Evolutionary conservation across 1,284 basidiomycete species (phyloP), one percentile per base, ranked within the genome.

Genomic region (Apiotrichum sp.): DNA sequence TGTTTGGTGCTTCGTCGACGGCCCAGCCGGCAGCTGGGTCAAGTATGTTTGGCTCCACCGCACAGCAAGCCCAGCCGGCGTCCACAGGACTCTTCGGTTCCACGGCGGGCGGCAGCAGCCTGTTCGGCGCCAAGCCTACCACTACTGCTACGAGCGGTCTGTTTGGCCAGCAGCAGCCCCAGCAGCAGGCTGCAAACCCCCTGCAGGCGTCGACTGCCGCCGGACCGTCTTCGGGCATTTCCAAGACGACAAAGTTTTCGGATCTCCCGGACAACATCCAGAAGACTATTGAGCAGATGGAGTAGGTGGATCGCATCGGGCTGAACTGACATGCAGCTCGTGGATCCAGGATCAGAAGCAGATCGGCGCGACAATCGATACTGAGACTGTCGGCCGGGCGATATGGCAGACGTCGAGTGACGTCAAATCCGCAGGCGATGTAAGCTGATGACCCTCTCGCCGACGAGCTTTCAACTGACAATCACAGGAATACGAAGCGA

Each of bases 361-460:
- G 14, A 56, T 64, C 13, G 66, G 65, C 6, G 62, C 61, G 16
- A 61, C 62, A 1, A 64, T 70, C 32, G 62, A 67, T 48, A 65
- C 58, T 1, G 68, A 67, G 49, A 57, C 52, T 5, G 53, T 73
- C 14, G 72, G 70, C 14, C 52, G 63, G 52, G 72, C 70, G 7
- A 73, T 74, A 33, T 69, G 65, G 66, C 69, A 71, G 54, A 74
- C 71, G 4, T 60, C 62, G 11, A 45, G 58, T 0, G 71, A 72
- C 45, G 64, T 72, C 58, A 71, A 68, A 50, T 61, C 65, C 3
- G 70, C 70, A 0, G 62, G 57, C n/a, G 68, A 72, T 43, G 72
- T 68, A 52, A 50, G 67, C 58, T 10, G 11, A 9, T 11, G 9
- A 6, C 5, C 3, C n/a, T 16, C 3, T 52, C 22, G 22, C 22